phyloP scores from a whole-genome alignment of 1,284 basidiomycete species.

The Neotropicomus parvogracilis region DNA sequence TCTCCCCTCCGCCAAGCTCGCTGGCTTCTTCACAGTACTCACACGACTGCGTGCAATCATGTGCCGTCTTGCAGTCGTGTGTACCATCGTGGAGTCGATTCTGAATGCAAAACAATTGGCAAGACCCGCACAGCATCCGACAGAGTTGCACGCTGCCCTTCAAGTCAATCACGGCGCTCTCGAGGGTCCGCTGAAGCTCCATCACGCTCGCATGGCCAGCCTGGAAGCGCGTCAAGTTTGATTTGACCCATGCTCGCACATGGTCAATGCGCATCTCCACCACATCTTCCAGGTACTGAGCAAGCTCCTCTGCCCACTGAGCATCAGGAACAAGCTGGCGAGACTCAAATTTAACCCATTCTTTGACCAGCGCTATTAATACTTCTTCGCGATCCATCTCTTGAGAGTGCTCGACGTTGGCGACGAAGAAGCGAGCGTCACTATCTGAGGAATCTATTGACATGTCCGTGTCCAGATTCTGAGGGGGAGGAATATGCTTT shows the following conservation, averaged over 20 bases:
- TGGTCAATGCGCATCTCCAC: constrained; percentile 41
- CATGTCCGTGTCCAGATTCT: constrained; percentile 51
- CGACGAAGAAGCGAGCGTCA: constrained; percentile 37
- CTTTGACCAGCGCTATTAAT: constrained; percentile 28
- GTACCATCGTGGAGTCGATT: constrained; percentile 41
- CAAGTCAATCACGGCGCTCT: constrained; percentile 42
- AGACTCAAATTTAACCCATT: constrained; percentile 33
- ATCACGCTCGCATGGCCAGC: constrained; percentile 44
- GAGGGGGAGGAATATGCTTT: neutral
- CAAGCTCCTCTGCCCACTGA: constrained; percentile 42
- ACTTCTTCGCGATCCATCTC: constrained; percentile 25
- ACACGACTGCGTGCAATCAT: constrained; percentile 44
- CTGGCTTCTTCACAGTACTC: constrained; percentile 37
- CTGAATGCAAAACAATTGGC: constrained; percentile 46
- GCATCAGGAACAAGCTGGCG: constrained; percentile 39
- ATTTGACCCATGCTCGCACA: constrained; percentile 47
- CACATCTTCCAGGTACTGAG: constrained; percentile 38
- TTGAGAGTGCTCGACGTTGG: constrained; percentile 19
- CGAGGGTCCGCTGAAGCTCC: constrained; percentile 41
- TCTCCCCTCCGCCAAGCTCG: constrained; percentile 10
- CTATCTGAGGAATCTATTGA: constrained; percentile 37
- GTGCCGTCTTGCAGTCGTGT: constrained; percentile 49
- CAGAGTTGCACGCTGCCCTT: constrained; percentile 48
- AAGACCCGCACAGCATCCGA: constrained; percentile 41
- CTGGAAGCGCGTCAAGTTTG: constrained; percentile 48